Base-by-base conservation (phyloP, 495 filamentous ascomycete genomes). In the Neurospora discreta region DNA sequence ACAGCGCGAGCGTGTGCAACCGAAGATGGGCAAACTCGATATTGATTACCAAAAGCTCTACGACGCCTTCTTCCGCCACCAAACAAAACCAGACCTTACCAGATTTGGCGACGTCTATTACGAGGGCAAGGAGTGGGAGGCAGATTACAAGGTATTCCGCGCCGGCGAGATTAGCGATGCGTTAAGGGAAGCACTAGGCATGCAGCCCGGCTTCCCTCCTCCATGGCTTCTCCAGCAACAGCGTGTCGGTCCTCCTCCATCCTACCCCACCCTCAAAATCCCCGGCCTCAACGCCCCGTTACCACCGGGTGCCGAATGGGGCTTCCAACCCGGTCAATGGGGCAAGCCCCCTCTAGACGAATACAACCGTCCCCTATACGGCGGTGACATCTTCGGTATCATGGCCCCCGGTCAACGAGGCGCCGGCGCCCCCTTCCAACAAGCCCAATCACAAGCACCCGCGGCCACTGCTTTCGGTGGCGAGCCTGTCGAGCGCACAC, bases 201-300 rank as follows among this genome's bases (percentile, higher is more conserved):
- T 99, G 81, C 92, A 94, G 38, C 93, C 93, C 5, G 95, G 94
- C 70, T 94, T 93, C 18, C 95, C 95, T 23, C 95, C 95, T 20
- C 95, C 95, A 38, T 99, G 95, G 95, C 88, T 98, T 68, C 95
- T 99, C 77, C 96, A 97, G 80, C 93, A 96, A 81, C 95, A 99
- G 78, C 89, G 94, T 74, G 92, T 92, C 75, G 95, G 95, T 3
- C 94, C 93, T 3, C 95, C 95, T 1, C 95, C 95, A 10, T 94
- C 92, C 9, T 99, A 99, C 80, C 93, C 95, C 26, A 90, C 91
- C 23, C 85, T 98, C 58, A 97, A 95, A 78, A 94, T 99, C 68
- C 92, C 95, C 8, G 95, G 95, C 39, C 85, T 99, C 26, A 99
- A 98, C 81, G 93, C 94, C n/a, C 93, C 95, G 5, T 91, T 93